phyloP scores from a whole-genome alignment of 371 early-diverging fungal genomes.

The Mortierella sp. region DNA sequence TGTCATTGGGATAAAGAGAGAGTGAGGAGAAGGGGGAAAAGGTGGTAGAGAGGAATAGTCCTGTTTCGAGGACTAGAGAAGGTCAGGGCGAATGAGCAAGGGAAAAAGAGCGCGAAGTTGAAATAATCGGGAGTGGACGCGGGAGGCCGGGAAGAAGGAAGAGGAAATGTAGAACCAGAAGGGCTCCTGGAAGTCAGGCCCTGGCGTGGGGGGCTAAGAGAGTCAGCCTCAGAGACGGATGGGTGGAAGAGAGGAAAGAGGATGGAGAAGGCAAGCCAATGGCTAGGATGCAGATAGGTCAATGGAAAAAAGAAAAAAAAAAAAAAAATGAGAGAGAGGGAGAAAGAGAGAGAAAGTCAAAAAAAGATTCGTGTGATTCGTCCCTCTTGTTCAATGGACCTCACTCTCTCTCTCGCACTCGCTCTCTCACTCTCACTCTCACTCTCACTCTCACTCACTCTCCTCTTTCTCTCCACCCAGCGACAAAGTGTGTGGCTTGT shows the following conservation, averaged over 20 bases:
- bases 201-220: neutral
- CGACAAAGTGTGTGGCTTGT: too few relatives aligned
- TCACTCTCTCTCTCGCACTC: too few relatives aligned
- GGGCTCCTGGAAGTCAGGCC: too few relatives aligned
- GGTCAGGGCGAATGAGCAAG: too few relatives aligned
- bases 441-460: too few relatives aligned
- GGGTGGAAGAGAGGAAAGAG: neutral
- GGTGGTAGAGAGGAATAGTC: neutral
- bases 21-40: neutral
- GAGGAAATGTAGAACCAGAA: too few relatives aligned
- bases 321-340: neutral
- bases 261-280: neutral
- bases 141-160: too few relatives aligned
- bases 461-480: too few relatives aligned
- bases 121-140: too few relatives aligned
- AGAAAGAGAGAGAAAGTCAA: neutral
- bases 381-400: too few relatives aligned
- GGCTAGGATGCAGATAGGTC: neutral
- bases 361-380: too few relatives aligned
- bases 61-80: neutral
- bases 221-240: neutral
- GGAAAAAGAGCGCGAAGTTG: neutral
- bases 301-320: neutral
- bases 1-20: slow-evolving; percentile 17
- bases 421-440: too few relatives aligned